phyloP scores from a whole-genome alignment of 1,139 yeast species.

The Yamadazyma dendronema region DNA sequence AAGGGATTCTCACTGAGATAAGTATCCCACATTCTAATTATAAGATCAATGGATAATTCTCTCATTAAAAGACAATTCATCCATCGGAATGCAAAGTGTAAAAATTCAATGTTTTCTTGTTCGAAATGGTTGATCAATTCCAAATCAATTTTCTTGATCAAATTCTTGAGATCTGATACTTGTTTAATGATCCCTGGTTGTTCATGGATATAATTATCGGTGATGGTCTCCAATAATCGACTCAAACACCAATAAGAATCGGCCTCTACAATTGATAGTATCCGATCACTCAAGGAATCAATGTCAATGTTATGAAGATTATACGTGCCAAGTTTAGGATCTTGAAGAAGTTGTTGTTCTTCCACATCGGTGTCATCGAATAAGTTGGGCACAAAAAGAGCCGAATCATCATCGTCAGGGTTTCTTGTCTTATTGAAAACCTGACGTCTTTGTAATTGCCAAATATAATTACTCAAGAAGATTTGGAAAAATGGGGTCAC shows the following conservation, averaged over 20 bases:
- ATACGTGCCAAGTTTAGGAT: constrained; percentile 23
- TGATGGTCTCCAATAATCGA: constrained; percentile 85
- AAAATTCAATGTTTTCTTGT: constrained; percentile 79
- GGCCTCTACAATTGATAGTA: constrained; percentile 62
- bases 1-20: constrained; percentile 84
- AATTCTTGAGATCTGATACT: constrained; percentile 73
- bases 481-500: constrained; percentile 94
- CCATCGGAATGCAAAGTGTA: constrained; percentile 97
- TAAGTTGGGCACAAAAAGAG: constrained; percentile 37
- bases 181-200: constrained; percentile 97
- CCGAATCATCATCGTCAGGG: constrained; percentile 22
- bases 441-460: constrained; percentile 38
- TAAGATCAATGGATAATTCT: constrained; percentile 73
- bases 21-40: constrained; percentile 97
- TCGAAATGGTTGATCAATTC: constrained; percentile 73
- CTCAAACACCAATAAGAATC: constrained; percentile 97
- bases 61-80: constrained; percentile 98
- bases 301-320: constrained; percentile 59
- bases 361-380: constrained; percentile 24
- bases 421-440: constrained; percentile 14
- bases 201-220: constrained; percentile 94
- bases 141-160: constrained; percentile 77
- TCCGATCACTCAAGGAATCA: constrained; percentile 50
- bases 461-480: constrained; percentile 68
- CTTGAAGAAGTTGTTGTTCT: constrained; percentile 28